A percentile compares a stretch with the other conserved stretches of the same genome.
These are phyloP conservation scores for Ceriops zippeliana DNA, from an alignment of 345 rosid species.

Conservation along the genomic window DNA sequence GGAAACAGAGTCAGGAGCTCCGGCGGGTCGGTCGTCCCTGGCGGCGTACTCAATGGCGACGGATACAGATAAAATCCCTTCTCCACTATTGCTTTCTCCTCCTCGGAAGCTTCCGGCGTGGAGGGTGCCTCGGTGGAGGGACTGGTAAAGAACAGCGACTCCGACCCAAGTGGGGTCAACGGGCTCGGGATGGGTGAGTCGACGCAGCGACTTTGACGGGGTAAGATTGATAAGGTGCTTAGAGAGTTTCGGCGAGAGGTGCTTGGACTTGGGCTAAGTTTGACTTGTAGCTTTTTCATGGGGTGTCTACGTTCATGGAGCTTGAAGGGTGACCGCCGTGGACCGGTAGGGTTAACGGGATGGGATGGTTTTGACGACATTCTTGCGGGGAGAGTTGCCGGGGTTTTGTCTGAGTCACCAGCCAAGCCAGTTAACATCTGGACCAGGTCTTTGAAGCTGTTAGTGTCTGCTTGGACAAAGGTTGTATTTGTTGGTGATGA, in stretches of 20 bases:
- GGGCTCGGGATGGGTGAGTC: conserved; percentile 37
- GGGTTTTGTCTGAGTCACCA: conserved; percentile 19
- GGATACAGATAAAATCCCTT: conserved; percentile 26
- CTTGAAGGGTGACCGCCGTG: conserved; percentile 43
- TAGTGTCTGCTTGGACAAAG: conserved; percentile 45
- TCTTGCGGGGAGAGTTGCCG: conserved; percentile 22
- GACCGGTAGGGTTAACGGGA: conserved; percentile 23
- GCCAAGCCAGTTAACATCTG: conserved; percentile 45
- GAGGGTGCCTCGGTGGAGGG: conserved; percentile 34
- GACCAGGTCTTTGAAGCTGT: conserved; percentile 44
- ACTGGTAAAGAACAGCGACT: conserved; percentile 25
- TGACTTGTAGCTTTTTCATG: conserved; percentile 41
- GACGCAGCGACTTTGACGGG: not conserved
- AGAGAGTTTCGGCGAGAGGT: conserved; percentile 5
- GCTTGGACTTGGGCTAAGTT: conserved; percentile 22
- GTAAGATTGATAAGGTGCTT: conserved; percentile 5
- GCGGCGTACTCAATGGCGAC: conserved; percentile 24
- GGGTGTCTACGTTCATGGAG: conserved; percentile 49
- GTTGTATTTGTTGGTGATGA: conserved; percentile 26
- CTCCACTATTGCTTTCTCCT: conserved; percentile 29
- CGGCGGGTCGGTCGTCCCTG: conserved; percentile 17
- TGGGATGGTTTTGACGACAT: conserved; percentile 14
- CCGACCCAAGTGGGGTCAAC: conserved; percentile 38
- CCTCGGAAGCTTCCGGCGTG: conserved; percentile 29
- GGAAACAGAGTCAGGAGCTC: conserved; percentile 27